Evolutionary conservation across 78 protist species (phyloP).

Genomic region (Pigoraptor vietnamica): DNA sequence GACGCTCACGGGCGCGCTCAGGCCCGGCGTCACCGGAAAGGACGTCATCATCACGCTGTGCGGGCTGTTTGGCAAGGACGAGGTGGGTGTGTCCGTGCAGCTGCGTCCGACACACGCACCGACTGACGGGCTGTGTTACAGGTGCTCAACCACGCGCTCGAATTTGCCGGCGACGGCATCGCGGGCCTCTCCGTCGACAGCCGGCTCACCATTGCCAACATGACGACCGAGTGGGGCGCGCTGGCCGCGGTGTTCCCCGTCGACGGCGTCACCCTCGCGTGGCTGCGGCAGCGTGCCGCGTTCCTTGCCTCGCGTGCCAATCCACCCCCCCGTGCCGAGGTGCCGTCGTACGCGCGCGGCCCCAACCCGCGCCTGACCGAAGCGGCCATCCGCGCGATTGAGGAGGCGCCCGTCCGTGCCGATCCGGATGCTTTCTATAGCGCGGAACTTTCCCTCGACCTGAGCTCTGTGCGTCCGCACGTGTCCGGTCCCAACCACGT

Average conservation of each 20-base stretch:
- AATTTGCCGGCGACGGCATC: slow-evolving; percentile 35
- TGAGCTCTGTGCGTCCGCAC: slow-evolving; percentile 35
- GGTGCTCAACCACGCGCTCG: slow-evolving; percentile 65
- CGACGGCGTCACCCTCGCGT: slow-evolving; percentile 31
- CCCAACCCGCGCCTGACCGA: not conserved
- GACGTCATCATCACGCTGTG: slow-evolving; percentile 71
- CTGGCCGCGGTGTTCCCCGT: slow-evolving; percentile 65
- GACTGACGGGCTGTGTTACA: not conserved
- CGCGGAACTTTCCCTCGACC: slow-evolving; percentile 3
- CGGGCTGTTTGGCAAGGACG: slow-evolving; percentile 53
- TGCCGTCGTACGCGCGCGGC: too few species aligned
- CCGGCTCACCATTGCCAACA: slow-evolving; percentile 63
- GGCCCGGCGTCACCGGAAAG: slow-evolving; percentile 63
- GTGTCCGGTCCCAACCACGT: slow-evolving; percentile 69
- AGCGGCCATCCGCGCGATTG: not conserved
- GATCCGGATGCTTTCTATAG: slow-evolving; percentile 23
- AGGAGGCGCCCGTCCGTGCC: not conserved
- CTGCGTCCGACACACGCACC: not conserved
- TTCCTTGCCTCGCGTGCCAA: not conserved
- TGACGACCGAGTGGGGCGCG: slow-evolving; percentile 82
- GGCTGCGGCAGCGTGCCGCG: slow-evolving; percentile 17
- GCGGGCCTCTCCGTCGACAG: slow-evolving; percentile 33
- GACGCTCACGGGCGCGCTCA: slow-evolving; percentile 20
- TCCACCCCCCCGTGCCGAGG: not conserved
- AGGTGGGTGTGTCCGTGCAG: not conserved